A percentile compares a stretch with the other conserved stretches of the same genome.
phyloP scores from a whole-genome alignment of 306 rosid species.

The Neltuma alba region DNA sequence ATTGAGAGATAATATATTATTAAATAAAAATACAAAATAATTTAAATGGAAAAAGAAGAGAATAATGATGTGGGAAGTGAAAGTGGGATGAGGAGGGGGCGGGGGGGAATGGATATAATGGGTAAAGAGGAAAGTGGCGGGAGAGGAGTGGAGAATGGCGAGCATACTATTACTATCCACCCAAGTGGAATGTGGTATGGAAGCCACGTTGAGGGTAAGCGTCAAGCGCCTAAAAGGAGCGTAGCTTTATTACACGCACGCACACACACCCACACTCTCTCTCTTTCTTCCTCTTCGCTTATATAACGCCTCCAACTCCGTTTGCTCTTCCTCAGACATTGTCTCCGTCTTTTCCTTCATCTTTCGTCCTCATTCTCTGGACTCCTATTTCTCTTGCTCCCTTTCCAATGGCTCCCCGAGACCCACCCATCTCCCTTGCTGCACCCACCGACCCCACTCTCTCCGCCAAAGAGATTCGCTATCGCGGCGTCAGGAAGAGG shows the following conservation, averaged over 20 bases:
- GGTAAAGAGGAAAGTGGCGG: constrained; percentile 34
- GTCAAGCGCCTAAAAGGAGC: constrained; percentile 64
- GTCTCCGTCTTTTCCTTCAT: constrained; percentile 22
- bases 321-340: constrained; percentile 30
- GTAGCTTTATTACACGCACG: constrained; percentile 52
- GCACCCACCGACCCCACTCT: constrained; percentile 1
- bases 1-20: too few species aligned
- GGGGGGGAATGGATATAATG: not conserved
- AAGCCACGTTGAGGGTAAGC: constrained; percentile 50
- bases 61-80: not conserved
- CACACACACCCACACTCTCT: constrained; percentile 19
- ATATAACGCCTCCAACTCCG: constrained; percentile 39
- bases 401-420: constrained; percentile 58
- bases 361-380: too few species aligned
- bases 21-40: too few species aligned
- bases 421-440: constrained; percentile 24
- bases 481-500: constrained; percentile 78
- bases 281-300: constrained; percentile 1
- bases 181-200: constrained; percentile 52
- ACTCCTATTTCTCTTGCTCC: constrained; percentile 52
- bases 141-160: constrained; percentile 30
- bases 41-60: not conserved
- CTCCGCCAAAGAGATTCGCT: constrained; percentile 63
- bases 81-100: too few species aligned
- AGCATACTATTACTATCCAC: too few species aligned